These are phyloP conservation scores for Chlamydomonas reinhardtii DNA, from an alignment of 163 green algal genomes.

Conservation along the genomic window DNA sequence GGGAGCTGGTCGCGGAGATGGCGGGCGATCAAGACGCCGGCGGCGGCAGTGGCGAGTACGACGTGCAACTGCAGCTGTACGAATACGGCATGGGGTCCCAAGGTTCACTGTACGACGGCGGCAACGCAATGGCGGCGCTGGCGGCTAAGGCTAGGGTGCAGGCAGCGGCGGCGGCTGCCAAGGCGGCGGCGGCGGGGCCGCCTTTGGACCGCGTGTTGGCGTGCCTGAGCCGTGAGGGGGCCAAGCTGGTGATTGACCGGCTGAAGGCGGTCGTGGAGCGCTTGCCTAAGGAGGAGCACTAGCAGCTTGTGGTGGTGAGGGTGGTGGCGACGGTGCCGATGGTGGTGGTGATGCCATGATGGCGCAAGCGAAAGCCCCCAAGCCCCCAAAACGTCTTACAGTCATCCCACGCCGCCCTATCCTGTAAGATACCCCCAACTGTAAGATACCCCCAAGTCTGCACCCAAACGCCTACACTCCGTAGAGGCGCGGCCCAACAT, in stretches of 20 bases:
- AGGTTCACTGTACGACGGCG: background rate
- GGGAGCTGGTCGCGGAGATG: constrained; percentile 22
- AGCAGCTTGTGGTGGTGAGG: background rate
- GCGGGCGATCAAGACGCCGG: background rate
- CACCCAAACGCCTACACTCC: too few species aligned
- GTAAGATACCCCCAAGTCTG: too few species aligned
- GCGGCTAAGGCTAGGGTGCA: background rate
- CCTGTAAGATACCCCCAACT: too few species aligned
- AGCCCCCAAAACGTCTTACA: too few species aligned
- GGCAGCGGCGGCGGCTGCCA: background rate
- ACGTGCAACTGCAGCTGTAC: background rate
- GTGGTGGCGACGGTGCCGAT: too few species aligned
- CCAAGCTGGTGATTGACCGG: background rate
- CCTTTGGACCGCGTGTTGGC: constrained; percentile 7
- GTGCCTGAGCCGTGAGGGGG: constrained; percentile 1
- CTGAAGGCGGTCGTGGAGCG: background rate
- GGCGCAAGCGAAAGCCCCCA: too few species aligned
- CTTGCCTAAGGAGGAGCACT: constrained; percentile 2
- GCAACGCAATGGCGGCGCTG: background rate
- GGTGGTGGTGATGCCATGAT: too few species aligned
- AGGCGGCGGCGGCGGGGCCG: background rate
- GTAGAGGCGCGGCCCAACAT: too few species aligned
- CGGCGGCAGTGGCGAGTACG: constrained; percentile 12
- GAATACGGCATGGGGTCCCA: background rate
- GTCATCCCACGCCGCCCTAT: too few species aligned